Base-by-base conservation (phyloP, 345 rosid species). In the Conringia planisiliqua region DNA sequence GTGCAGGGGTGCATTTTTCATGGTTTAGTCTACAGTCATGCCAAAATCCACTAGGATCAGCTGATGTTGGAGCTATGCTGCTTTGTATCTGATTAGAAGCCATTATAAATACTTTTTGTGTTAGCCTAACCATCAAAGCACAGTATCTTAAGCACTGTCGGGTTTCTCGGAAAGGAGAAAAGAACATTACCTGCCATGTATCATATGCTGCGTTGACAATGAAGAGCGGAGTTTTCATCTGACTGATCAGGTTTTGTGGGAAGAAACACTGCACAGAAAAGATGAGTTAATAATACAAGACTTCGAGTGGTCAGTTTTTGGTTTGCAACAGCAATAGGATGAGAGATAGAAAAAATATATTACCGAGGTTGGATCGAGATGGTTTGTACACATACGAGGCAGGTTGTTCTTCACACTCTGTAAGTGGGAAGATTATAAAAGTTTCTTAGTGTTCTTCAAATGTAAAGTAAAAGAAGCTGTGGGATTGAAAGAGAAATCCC, bases 41-140 rank as follows among this genome's bases (percentile, higher is more conserved):
- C 99, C 99, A 95, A 62, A 78, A 82, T 55, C 99, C 99, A 66
- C 80, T 83, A 27, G 94, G 98, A 84, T 95, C 99, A 0, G 98
- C 97, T 4, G 94, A 65, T 47, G 87, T 82, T 60, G 99, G 98
- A 79, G 98, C 98, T 68, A 92, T 80, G 81, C 99, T 95, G 61
- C 90, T 85, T 75, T 90, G 96, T 68, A 95, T 87, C 99, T 92
- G 87, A 76, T 61, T 54, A 51, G 44, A 52, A 59, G 43, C 6
- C 68, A 24, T 10, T 20, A 75, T 56, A 77, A 32, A 32, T 17
- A 72, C 50, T 22, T 51, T 56, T 17, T 64, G 18, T 46, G 42
- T 77, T 42, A 76, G 65, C 70, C 63, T 33, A 61, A 47, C 58
- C 38, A 73, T 24, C 5, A 32, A 42, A 13, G 17, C 55, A 64